Evolutionary conservation across 345 rosid species (phyloP), one percentile per base, ranked within the genome.

Genomic region (Aurinia saxatilis): DNA sequence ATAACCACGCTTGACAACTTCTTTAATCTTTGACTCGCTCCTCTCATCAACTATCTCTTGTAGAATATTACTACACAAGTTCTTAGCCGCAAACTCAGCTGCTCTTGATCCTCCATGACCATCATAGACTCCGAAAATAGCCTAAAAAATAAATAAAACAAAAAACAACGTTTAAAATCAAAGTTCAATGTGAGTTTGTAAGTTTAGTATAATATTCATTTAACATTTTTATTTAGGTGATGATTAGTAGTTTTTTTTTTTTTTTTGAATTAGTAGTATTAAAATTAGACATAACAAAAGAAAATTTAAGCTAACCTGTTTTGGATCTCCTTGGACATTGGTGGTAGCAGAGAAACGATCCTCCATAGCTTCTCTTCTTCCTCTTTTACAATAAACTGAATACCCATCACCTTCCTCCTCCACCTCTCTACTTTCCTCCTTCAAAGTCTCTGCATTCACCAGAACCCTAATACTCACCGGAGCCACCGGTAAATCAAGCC

Each of bases 81-180:
- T 86, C 45, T 64, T 39, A 16, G 96, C 91, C 0, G 93, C 88
- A 38, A 80, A 91, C 41, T 86, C 88, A 37, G 95, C 91, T 21
- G 98, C 98, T 64, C 74, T 73, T 10, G 76, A 48, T n/a, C 96
- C 95, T 37, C 96, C 95, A 51, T 91, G 98, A 52, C 98, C 96
- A 69, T 91, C 98, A 57, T 76, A 91, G 36, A 91, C 75, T 40
- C 96, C 95, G 63, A 84, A 91, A 30, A 88, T 49, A 18, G 88
- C 95, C 98, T 91, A 80, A 0, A 8, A 5, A 5, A 5, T 3
- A 21, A 23, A 45, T 10, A 19, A 45, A 15, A 16, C 1, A 54
- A 36, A 27, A 36, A n/a, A n/a, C n/a, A n/a, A 10, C 61, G 7
- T 39, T 56, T 56, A 3, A 56, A 19, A 21, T 41, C 31, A 2